Evolutionary conservation across 1,139 yeast genomes (phyloP), one percentile per base, ranked within the genome.

Genomic region (Meyerozyma sp.): DNA sequence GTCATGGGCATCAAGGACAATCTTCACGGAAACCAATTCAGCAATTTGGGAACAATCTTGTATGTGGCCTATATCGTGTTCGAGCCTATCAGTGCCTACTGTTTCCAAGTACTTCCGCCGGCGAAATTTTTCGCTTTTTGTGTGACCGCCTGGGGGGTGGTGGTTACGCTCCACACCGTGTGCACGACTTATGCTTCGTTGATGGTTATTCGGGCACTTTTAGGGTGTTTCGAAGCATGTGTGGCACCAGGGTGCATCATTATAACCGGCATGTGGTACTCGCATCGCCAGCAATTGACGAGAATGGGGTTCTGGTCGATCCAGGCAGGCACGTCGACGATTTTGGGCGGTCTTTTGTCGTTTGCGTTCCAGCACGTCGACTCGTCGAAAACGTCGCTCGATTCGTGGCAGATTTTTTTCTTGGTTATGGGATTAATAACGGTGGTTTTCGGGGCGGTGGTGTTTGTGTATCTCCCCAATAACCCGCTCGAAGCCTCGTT

Each of bases 1-100:
- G 78, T 75, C 1, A 74, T 75, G 78, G 81, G 81, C 1, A 68
- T 76, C 41, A 70, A 69, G 51, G 53, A 57, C 7, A 53, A 67
- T 40, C 53, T 70, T 42, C 56, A 55, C 10, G 65, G 71, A 4
- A 61, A 66, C 44, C 65, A 73, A 45, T 73, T 67, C 49, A 66
- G 74, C 36, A 65, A 73, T 49, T 57, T 70, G 36, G 71, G 72
- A 10, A 70, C 77, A 5, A 68, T 69, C 35, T 63, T 71, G 46
- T 72, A 68, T 45, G 73, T 65, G 39, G 75, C 78, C 1, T 74
- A 73, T 48, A 68, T 76, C 40, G 63, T 72, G 39, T 77, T 74
- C 28, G 79, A 72, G 43, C 77, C 79, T 1, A 48, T 74, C 27
- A 63, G 68, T 27, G 64, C 73, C 0, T 54, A 62, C 42, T 56